Percentiles rank a stretch among this genome's conserved stretches.
Conservation (phyloP, 495 filamentous ascomycete genomes). For the Pyrenula aspistea region DNA sequence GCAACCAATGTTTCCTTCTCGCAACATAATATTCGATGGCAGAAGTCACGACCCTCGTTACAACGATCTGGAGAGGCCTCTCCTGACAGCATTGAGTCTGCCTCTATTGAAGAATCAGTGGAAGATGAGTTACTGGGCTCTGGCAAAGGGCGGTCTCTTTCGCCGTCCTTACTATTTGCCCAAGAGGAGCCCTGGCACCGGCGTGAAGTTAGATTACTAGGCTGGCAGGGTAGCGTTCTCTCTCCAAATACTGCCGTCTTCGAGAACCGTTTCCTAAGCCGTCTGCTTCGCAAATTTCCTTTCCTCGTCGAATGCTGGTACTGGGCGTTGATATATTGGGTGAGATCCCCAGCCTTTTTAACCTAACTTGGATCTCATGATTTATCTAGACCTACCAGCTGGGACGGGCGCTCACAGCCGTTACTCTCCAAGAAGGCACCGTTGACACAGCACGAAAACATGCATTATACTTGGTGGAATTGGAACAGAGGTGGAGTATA, state of each 20-base stretch:
- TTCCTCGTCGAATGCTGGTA: slow-evolving; percentile 76
- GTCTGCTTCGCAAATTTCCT: slow-evolving; percentile 53
- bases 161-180: slow-evolving; percentile 14
- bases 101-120: slow-evolving; percentile 12
- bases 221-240: slow-evolving; percentile 21
- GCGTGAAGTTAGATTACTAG: slow-evolving; percentile 25
- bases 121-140: slow-evolving; percentile 19
- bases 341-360: slow-evolving; percentile 13
- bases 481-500: slow-evolving; percentile 41
- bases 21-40: not conserved
- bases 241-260: slow-evolving; percentile 45
- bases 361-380: not conserved
- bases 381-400: slow-evolving; percentile 44
- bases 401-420: slow-evolving; percentile 48
- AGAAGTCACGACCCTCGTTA: slow-evolving; percentile 2
- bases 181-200: slow-evolving; percentile 27
- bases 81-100: slow-evolving; percentile 20
- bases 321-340: slow-evolving; percentile 61
- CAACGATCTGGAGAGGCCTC: slow-evolving; percentile 10
- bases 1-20: slow-evolving; percentile 8
- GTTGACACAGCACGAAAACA: slow-evolving; percentile 44
- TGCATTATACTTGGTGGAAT: slow-evolving; percentile 41
- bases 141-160: slow-evolving; percentile 9
- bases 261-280: slow-evolving; percentile 38
- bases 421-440: slow-evolving; percentile 45